Conservation (phyloP, 2,329 filamentous ascomycete genomes). For the Aspergillus unguis region DNA sequence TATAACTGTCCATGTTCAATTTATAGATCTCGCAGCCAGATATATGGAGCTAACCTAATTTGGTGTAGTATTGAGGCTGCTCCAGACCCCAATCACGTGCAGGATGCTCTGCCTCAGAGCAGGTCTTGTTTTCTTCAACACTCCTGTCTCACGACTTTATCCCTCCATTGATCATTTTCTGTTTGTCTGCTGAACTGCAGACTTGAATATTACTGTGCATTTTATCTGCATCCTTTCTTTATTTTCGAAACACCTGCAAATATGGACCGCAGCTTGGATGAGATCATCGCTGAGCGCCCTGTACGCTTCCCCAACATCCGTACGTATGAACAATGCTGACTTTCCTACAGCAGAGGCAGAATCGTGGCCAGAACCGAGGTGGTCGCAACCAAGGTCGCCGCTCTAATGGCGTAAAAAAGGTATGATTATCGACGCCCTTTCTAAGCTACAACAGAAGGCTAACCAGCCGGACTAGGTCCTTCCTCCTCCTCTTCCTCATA, state of each 20-base stretch:
- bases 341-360: slow-evolving; percentile 22
- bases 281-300: slow-evolving; percentile 61
- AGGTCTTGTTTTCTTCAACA: background rate
- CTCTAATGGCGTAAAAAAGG: slow-evolving; percentile 89
- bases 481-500: slow-evolving; percentile 38
- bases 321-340: slow-evolving; percentile 14
- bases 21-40: too few species aligned
- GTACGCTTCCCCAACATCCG: slow-evolving; percentile 36
- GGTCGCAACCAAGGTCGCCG: slow-evolving; percentile 51
- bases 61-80: too few species aligned
- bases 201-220: background rate
- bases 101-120: too few species aligned
- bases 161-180: slow-evolving; percentile 7
- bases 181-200: background rate
- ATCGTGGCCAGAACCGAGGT: slow-evolving; percentile 27
- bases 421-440: slow-evolving; percentile 35
- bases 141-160: slow-evolving; percentile 2
- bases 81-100: too few species aligned
- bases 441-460: background rate
- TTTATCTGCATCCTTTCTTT: background rate
- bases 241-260: slow-evolving; percentile 7
- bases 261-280: slow-evolving; percentile 65
- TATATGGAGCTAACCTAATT: too few species aligned
- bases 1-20: too few species aligned
- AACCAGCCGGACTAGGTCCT: slow-evolving; percentile 34